These are phyloP conservation scores for Spizellomyces punctatus DNA, from an alignment of 192 early-diverging fungal genomes.

Conservation along the genomic window DNA sequence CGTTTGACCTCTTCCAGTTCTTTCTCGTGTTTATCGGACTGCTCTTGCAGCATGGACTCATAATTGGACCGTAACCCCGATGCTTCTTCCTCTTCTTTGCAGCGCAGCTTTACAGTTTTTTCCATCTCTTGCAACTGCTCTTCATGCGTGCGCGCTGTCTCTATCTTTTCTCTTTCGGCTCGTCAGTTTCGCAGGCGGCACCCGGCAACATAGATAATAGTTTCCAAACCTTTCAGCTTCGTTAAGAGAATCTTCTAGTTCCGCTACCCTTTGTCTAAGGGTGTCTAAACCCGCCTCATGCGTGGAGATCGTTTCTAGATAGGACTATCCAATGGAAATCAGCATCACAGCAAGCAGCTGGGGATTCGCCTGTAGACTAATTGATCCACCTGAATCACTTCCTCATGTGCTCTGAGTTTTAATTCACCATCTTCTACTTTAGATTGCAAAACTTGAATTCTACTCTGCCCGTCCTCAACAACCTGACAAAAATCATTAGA, in stretches of 20 bases:
- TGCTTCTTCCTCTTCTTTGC: background rate
- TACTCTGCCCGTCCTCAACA: conserved; percentile 18
- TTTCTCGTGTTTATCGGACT: background rate
- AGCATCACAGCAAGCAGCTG: background rate
- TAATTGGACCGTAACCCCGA: background rate
- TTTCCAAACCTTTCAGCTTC: conserved; percentile 5
- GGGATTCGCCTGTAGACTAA: background rate
- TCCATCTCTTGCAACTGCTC: conserved; percentile 1
- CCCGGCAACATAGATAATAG: no score
- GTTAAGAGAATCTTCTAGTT: conserved; percentile 6
- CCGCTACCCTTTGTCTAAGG: background rate
- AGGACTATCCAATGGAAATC: conserved; percentile 7
- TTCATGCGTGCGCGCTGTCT: no score
- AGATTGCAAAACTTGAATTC: conserved; percentile 15
- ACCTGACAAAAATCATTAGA: conserved; percentile 11
- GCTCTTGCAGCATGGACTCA: conserved; percentile 10
- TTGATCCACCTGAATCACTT: conserved; percentile 37
- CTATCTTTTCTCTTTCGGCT: no score
- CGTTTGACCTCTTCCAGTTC: conserved; percentile 3
- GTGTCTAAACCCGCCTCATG: conserved; percentile 6
- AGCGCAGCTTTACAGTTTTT: background rate
- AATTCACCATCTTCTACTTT: conserved; percentile 36
- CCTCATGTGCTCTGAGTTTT: conserved; percentile 35
- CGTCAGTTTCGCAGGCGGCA: no score
- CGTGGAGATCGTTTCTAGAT: conserved; percentile 35